Evolutionary conservation across 805 yeast genomes (phyloP), one percentile per base, ranked within the genome.

Genomic region (Hanseniaspora taiwanica): DNA sequence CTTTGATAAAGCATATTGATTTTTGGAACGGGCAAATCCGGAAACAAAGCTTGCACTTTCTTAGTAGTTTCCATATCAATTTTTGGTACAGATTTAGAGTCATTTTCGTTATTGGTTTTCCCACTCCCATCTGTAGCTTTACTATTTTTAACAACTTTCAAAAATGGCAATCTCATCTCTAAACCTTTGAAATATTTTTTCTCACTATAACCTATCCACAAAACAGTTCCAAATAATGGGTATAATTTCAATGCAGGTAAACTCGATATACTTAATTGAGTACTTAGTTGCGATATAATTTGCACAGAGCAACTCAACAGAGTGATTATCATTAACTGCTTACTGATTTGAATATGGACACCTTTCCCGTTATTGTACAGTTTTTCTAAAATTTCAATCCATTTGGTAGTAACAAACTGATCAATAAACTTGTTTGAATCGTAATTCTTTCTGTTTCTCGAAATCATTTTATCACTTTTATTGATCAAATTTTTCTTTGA

Each of bases 371-470:
- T 69, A 8, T 68, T 68, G 58, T 74, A 80, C 40, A 75, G 53
- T 29, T 60, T 63, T 48, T 81, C 89, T 34, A 81, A 50, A 12
- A 58, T 53, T 46, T 74, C 78, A 14, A 78, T 55, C 86, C 86
- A 81, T 9, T 64, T 58, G 1, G 59, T 49, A 17, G 63, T 63
- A 2, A 78, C 72, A 55, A 80, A 81, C 17, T 49, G 52, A 42
- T 72, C 79, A 2, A 75, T 67, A 54, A 80, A 77, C 10, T 25
- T 25, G 29, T 25, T 25, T 5, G 29, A 25, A 2, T 52, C 54
- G 6, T 33, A 16, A 9, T 34, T n/a, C 9, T 37, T 40, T 17
- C 18, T 27, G 14, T 27, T 12, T 14, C 16, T 14, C 3, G 17
- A 17, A 27, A 13, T 33, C 14, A 25, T 38, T 6, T 14, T 20